Percentiles rank a stretch among this genome's conserved stretches.
These are phyloP conservation scores for Aspergillus tamarii DNA, from an alignment of 2,329 filamentous ascomycete genomes.

Conservation along the genomic window DNA sequence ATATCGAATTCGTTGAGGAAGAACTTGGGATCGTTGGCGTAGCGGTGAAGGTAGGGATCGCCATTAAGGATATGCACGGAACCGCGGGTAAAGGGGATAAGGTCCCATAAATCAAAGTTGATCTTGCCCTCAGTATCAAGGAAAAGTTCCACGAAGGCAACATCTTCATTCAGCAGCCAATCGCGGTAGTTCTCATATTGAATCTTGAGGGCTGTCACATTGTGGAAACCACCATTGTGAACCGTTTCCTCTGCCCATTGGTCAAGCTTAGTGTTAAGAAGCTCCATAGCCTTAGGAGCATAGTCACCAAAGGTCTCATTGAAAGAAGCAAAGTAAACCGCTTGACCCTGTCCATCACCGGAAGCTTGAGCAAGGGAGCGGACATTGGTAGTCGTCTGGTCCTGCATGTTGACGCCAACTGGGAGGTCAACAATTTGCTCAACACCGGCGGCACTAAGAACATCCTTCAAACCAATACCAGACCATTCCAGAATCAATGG, in stretches of 20 bases:
- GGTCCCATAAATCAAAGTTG: slow-evolving; percentile 32
- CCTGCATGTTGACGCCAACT: slow-evolving; percentile 35
- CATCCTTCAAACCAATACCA: slow-evolving; percentile 28
- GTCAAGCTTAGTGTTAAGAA: slow-evolving; percentile 30
- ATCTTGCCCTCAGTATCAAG: slow-evolving; percentile 29
- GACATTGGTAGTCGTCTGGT: slow-evolving; percentile 33
- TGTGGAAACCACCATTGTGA: slow-evolving; percentile 30
- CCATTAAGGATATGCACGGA: slow-evolving; percentile 25
- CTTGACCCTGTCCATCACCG: slow-evolving; percentile 31
- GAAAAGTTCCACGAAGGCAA: slow-evolving; percentile 33
- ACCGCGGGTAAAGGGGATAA: slow-evolving; percentile 35
- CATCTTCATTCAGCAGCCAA: slow-evolving; percentile 31
- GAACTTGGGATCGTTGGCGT: slow-evolving; percentile 29
- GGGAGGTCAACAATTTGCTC: slow-evolving; percentile 30
- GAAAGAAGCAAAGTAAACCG: slow-evolving; percentile 33
- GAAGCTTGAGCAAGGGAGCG: slow-evolving; percentile 12
- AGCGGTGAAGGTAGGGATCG: slow-evolving; percentile 31
- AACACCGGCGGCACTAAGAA: slow-evolving; percentile 22
- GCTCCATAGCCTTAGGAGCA: slow-evolving; percentile 14
- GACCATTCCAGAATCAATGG: slow-evolving; percentile 33
- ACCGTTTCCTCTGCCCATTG: slow-evolving; percentile 33
- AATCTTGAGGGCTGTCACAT: slow-evolving; percentile 26
- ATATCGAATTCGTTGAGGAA: slow-evolving; percentile 34
- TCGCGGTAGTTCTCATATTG: slow-evolving; percentile 33
- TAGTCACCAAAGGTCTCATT: slow-evolving; percentile 30